Evolutionary conservation across 768 basidiomycete genomes (phyloP).

Genomic region (Russula dissimulans): DNA sequence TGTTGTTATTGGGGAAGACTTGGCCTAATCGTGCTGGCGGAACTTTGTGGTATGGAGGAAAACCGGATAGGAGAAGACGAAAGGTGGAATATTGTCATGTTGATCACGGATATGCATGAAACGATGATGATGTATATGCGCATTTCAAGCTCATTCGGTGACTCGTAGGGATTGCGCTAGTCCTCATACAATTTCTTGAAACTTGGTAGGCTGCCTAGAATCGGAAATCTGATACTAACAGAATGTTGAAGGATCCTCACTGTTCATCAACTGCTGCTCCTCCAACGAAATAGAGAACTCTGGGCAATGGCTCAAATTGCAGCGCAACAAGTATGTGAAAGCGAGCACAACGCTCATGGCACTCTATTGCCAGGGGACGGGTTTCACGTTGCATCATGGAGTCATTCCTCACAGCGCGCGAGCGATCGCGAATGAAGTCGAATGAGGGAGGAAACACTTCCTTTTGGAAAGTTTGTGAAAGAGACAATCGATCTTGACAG

Average conservation of each 20-base stretch:
- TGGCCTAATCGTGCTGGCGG: slow-evolving; percentile 68
- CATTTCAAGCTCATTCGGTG: slow-evolving; percentile 90
- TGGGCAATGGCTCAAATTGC: slow-evolving; percentile 44
- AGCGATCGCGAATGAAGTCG: slow-evolving; percentile 87
- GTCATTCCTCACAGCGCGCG: slow-evolving; percentile 83
- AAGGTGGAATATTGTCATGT: slow-evolving; percentile 58
- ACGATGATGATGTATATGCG: slow-evolving; percentile 73
- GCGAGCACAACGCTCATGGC: slow-evolving; percentile 87
- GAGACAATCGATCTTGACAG: slow-evolving; percentile 54
- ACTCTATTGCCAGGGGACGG: slow-evolving; percentile 71
- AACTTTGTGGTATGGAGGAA: slow-evolving; percentile 79
- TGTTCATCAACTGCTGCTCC: slow-evolving; percentile 85
- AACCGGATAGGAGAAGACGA: slow-evolving; percentile 62
- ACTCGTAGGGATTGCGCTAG: slow-evolving; percentile 52
- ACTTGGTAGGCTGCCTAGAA: slow-evolving; percentile 69
- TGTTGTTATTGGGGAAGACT: slow-evolving; percentile 67
- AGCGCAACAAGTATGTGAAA: slow-evolving; percentile 87
- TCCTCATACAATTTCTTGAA: slow-evolving; percentile 93
- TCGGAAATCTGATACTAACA: background rate
- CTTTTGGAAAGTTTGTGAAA: slow-evolving; percentile 69
- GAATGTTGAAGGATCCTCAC: slow-evolving; percentile 37
- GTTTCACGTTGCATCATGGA: slow-evolving; percentile 88
- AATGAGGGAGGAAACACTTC: slow-evolving; percentile 63
- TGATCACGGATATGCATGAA: slow-evolving; percentile 87
- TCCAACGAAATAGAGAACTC: slow-evolving; percentile 63